Conservation (phyloP, 805 yeast genomes). For the Ogataea trehalophila region DNA sequence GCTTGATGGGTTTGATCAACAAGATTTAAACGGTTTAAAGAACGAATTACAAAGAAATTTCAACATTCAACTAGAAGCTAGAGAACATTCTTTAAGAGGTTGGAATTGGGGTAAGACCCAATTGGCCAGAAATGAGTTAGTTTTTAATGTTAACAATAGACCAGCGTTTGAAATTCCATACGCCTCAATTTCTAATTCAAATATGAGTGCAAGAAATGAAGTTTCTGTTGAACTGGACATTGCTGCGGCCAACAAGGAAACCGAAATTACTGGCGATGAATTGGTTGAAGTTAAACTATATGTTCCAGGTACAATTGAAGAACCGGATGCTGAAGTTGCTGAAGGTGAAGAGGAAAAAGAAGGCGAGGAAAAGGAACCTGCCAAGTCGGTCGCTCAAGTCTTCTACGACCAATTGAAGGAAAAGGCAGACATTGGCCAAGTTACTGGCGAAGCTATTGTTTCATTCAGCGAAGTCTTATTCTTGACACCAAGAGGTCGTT, state of each 20-base stretch:
- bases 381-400: conserved; percentile 69
- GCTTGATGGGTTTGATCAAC: conserved; percentile 88
- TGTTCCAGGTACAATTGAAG: conserved; percentile 77
- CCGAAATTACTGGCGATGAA: conserved; percentile 84
- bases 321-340: conserved; percentile 33
- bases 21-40: conserved; percentile 76
- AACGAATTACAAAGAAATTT: conserved; percentile 79
- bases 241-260: conserved; percentile 37
- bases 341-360: conserved; percentile 15
- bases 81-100: conserved; percentile 91
- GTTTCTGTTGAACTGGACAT: conserved; percentile 83
- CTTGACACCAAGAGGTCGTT: conserved; percentile 97
- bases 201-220: conserved; percentile 87
- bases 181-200: conserved; percentile 71
- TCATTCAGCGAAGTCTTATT: conserved; percentile 87
- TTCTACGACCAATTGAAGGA: conserved; percentile 91
- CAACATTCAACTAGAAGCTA: conserved; percentile 65
- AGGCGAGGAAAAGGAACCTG: conserved; percentile 30
- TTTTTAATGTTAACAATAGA: conserved; percentile 78
- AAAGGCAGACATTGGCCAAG: conserved; percentile 90
- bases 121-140: conserved; percentile 85
- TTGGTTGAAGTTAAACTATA: conserved; percentile 91
- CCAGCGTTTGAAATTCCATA: conserved; percentile 94
- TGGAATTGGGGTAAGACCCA: conserved; percentile 99
- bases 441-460: conserved; percentile 90